phyloP scores from a whole-genome alignment of 2,329 filamentous ascomycete genomes.

The Alternaria tenuissima region DNA sequence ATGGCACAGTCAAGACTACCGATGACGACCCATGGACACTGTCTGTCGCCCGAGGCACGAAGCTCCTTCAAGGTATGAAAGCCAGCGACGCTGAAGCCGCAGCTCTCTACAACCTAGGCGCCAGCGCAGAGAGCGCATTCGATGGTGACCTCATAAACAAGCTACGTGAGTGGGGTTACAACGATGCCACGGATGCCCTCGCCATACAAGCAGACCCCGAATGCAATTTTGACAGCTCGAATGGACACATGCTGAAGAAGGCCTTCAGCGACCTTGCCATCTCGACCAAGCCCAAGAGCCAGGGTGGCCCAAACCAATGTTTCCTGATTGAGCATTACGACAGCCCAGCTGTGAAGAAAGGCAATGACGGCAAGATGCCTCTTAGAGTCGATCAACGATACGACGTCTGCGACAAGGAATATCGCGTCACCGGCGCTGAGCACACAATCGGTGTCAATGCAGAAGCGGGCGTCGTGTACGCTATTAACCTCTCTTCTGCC shows the following conservation, averaged over 20 bases:
- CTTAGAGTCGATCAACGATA: slow-evolving; percentile 20
- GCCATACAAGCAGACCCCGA: slow-evolving; percentile 9
- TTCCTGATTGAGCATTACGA: slow-evolving; percentile 25
- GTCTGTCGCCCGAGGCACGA: slow-evolving; percentile 17
- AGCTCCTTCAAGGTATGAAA: slow-evolving; percentile 23
- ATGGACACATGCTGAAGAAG: slow-evolving; percentile 13
- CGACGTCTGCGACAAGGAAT: slow-evolving; percentile 22
- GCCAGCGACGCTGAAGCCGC: slow-evolving; percentile 17
- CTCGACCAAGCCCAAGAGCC: slow-evolving; percentile 10
- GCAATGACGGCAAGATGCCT: slow-evolving; percentile 4
- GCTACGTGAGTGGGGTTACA: slow-evolving; percentile 22
- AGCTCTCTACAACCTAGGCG: slow-evolving; percentile 9
- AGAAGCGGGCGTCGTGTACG: slow-evolving; percentile 17
- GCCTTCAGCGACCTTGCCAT: slow-evolving; percentile 16
- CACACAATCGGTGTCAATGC: slow-evolving; percentile 23
- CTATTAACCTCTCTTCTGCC: slow-evolving; percentile 11
- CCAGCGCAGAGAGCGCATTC: slow-evolving; percentile 12
- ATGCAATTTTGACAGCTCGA: slow-evolving; percentile 16
- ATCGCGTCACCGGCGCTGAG: slow-evolving; percentile 18
- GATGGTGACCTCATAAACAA: slow-evolving; percentile 16
- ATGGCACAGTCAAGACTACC: not conserved
- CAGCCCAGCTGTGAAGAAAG: slow-evolving; percentile 13
- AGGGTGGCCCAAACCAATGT: slow-evolving; percentile 23
- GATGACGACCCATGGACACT: slow-evolving; percentile 8
- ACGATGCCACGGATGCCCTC: slow-evolving; percentile 14